Percentiles rank a stretch among this genome's conserved stretches.
phyloP scores from a whole-genome alignment of 75 land plant genomes.

The Cupressus sempervirens region DNA sequence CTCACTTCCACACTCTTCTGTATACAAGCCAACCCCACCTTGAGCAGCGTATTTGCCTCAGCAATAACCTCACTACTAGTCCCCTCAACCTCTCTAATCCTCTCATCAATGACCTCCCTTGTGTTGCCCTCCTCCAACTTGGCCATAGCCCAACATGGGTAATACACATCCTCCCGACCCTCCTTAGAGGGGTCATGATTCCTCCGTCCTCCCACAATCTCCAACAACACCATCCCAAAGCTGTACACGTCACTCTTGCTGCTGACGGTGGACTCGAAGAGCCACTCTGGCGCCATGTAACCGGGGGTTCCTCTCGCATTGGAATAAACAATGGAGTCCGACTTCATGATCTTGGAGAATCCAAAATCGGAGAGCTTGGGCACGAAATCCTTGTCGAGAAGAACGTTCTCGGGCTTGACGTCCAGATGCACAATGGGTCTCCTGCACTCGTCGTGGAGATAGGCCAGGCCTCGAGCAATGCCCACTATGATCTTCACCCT shows the following conservation, averaged over 20 bases:
- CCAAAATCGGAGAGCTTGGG: conserved; percentile 37
- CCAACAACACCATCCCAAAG: conserved; percentile 20
- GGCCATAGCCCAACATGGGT: conserved; percentile 10
- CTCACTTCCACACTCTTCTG: conserved; percentile 29
- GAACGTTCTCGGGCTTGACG: conserved; percentile 29
- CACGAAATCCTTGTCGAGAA: conserved; percentile 24
- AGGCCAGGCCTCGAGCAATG: conserved; percentile 23
- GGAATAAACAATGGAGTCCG: conserved; percentile 11
- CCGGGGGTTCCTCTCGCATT: conserved; percentile 31
- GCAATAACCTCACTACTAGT: background rate
- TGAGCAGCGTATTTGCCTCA: conserved; percentile 16
- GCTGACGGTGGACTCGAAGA: background rate
- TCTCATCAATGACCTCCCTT: conserved; percentile 17
- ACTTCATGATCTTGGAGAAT: conserved; percentile 28
- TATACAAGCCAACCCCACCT: conserved; percentile 41
- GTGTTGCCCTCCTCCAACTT: background rate
- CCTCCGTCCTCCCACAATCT: conserved; percentile 14
- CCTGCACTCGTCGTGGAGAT: conserved; percentile 32
- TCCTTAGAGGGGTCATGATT: conserved; percentile 14
- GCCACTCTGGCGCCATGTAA: conserved; percentile 33
- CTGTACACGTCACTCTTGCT: conserved; percentile 20
- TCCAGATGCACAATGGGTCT: conserved; percentile 29
- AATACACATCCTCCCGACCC: conserved; percentile 12
- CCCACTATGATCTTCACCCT: conserved; percentile 18
- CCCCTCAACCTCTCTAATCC: background rate